Conservation (phyloP, 208 protist genomes). For the Herpetomonas muscarum region DNA sequence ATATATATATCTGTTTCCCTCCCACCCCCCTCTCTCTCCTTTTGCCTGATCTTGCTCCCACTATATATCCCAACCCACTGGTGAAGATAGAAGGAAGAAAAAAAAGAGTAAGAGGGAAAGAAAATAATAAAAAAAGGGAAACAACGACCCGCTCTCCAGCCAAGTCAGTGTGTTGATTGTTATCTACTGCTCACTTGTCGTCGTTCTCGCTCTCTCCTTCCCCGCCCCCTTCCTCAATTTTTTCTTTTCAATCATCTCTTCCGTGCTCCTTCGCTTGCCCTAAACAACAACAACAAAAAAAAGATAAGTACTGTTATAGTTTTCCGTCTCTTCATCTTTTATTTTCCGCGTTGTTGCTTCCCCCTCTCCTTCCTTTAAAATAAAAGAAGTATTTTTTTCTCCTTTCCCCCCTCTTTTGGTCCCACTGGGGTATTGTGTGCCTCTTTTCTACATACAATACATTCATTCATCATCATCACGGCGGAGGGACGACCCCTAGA, state of each 20-base stretch:
- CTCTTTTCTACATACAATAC: conserved; percentile 1
- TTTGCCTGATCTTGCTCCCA: neutral
- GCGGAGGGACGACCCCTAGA: neutral
- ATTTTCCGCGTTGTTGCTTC: conserved; percentile 4
- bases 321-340: neutral
- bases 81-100: too few species aligned
- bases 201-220: too few species aligned
- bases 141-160: too few species aligned
- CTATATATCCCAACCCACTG: too few species aligned
- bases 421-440: neutral
- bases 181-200: too few species aligned
- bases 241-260: too few species aligned
- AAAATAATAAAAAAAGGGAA: too few species aligned
- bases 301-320: neutral
- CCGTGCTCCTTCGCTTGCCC: neutral
- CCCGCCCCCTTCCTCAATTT: too few species aligned
- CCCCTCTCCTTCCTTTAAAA: neutral
- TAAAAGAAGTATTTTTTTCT: conserved; percentile 1
- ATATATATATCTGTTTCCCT: neutral
- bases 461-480: neutral
- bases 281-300: neutral
- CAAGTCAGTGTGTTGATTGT: too few species aligned
- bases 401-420: neutral
- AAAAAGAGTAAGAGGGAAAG: too few species aligned
- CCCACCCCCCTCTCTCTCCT: neutral